phyloP scores from a whole-genome alignment of 75 land plant species.

The Larix kaempferi region DNA sequence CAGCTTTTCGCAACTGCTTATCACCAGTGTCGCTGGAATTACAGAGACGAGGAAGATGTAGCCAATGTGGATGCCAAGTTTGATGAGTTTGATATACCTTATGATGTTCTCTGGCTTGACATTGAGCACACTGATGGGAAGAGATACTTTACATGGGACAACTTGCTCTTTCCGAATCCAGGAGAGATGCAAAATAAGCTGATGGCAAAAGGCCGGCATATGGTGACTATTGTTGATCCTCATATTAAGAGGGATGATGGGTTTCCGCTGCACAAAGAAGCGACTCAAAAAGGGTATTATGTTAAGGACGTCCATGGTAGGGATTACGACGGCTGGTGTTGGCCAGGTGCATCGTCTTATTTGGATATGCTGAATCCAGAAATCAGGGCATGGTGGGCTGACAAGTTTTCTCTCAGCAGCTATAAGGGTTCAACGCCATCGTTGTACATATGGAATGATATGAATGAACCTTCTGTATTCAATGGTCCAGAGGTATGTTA shows the following conservation, averaged over 20 bases:
- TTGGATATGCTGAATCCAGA: constrained; percentile 90
- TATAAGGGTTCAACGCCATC: constrained; percentile 90
- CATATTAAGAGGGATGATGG: constrained; percentile 94
- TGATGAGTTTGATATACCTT: constrained; percentile 94
- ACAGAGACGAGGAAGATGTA: constrained; percentile 98
- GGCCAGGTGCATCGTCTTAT: constrained; percentile 98
- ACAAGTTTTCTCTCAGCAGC: constrained; percentile 65
- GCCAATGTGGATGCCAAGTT: constrained; percentile 76
- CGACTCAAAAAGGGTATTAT: constrained; percentile 82
- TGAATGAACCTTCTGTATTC: constrained; percentile 99
- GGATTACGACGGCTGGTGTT: constrained; percentile 99
- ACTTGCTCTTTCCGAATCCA: constrained; percentile 73
- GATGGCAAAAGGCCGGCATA: constrained; percentile 84
- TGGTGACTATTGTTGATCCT: constrained; percentile 99
- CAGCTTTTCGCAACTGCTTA: constrained; percentile 86
- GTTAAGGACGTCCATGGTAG: constrained; percentile 77
- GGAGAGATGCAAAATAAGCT: constrained; percentile 94
- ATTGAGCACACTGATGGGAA: constrained; percentile 99
- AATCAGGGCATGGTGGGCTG: constrained; percentile 94
- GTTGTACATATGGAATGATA: constrained; percentile 99
- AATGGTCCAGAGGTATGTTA: constrained; percentile 96
- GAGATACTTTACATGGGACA: constrained; percentile 96
- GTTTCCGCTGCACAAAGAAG: constrained; percentile 80
- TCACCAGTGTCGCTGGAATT: constrained; percentile 99
- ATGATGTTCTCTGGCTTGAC: constrained; percentile 99